Evolutionary conservation across 2,329 filamentous ascomycete species (phyloP).

Genomic region (Didymella glomerata): DNA sequence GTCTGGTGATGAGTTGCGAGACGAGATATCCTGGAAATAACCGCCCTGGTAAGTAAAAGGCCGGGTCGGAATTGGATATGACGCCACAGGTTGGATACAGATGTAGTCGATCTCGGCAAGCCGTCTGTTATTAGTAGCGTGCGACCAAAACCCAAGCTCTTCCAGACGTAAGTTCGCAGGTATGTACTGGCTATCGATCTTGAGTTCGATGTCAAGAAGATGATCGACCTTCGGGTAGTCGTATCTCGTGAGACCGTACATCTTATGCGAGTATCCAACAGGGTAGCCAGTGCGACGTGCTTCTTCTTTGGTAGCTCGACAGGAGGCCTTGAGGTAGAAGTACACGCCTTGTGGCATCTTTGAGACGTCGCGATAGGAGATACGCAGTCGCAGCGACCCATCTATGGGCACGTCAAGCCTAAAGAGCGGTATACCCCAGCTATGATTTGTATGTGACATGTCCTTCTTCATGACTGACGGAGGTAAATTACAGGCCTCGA

Average conservation of each 20-base stretch:
- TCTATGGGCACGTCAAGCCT: constrained; percentile 46
- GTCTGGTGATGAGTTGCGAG: background rate
- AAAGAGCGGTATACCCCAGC: constrained; percentile 39
- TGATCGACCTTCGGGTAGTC: background rate
- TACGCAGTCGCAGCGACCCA: constrained; percentile 30
- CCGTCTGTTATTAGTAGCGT: constrained; percentile 12
- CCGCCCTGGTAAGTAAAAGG: background rate
- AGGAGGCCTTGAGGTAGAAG: constrained; percentile 12
- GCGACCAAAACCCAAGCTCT: constrained; percentile 38
- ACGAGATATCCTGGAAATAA: background rate
- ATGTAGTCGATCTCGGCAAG: constrained; percentile 30
- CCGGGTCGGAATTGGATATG: background rate
- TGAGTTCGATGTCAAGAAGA: constrained; percentile 3
- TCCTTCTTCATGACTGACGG: background rate
- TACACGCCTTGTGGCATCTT: background rate
- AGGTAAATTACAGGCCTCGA: constrained; percentile 22
- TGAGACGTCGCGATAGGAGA: constrained; percentile 21
- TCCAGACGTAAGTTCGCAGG: constrained; percentile 22
- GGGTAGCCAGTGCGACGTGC: background rate
- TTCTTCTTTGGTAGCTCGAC: background rate
- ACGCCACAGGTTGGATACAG: constrained; percentile 15
- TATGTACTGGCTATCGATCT: background rate
- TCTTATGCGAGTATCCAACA: background rate
- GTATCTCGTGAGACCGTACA: background rate
- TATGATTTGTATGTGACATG: constrained; percentile 4